phyloP scores from a whole-genome alignment of 768 basidiomycete species.

The Auricularia cornea region DNA sequence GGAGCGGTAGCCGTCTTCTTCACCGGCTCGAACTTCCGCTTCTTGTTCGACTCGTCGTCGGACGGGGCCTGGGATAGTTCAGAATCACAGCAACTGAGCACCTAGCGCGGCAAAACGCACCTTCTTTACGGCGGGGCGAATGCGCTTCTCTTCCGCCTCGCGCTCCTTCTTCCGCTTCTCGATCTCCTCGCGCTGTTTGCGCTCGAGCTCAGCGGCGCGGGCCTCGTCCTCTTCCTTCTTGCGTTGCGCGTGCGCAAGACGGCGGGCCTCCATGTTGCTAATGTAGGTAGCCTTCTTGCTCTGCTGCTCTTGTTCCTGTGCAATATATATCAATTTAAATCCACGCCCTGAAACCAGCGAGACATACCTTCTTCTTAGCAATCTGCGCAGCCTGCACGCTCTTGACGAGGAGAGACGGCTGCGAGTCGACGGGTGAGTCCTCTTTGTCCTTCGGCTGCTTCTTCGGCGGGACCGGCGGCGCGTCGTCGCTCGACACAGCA shows the following conservation, averaged over 20 bases:
- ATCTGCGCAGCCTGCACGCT: constrained; percentile 73
- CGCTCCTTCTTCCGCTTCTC: constrained; percentile 77
- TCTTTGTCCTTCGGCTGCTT: background rate
- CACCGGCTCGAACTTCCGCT: constrained; percentile 56
- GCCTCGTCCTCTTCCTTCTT: constrained; percentile 74
- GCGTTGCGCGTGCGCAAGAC: constrained; percentile 57
- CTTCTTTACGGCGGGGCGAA: constrained; percentile 55
- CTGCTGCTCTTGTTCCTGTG: constrained; percentile 80
- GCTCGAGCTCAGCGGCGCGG: constrained; percentile 56
- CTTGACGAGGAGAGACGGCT: constrained; percentile 39
- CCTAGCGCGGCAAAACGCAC: constrained; percentile 20
- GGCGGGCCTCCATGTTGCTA: constrained; percentile 76
- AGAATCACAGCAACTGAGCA: constrained; percentile 3
- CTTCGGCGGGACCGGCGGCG: background rate
- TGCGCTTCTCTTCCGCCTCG: constrained; percentile 65
- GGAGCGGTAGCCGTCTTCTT: no score
- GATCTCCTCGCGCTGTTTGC: constrained; percentile 60
- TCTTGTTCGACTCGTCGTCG: constrained; percentile 65
- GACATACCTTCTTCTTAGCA: constrained; percentile 87
- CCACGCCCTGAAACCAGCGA: no score
- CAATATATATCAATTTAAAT: no score
- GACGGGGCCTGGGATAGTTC: constrained; percentile 21
- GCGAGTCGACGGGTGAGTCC: background rate
- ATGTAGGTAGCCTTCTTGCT: constrained; percentile 68
- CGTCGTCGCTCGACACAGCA: background rate